phyloP scores from a whole-genome alignment of 768 basidiomycete species.

The Xerocomellus intermedius region DNA sequence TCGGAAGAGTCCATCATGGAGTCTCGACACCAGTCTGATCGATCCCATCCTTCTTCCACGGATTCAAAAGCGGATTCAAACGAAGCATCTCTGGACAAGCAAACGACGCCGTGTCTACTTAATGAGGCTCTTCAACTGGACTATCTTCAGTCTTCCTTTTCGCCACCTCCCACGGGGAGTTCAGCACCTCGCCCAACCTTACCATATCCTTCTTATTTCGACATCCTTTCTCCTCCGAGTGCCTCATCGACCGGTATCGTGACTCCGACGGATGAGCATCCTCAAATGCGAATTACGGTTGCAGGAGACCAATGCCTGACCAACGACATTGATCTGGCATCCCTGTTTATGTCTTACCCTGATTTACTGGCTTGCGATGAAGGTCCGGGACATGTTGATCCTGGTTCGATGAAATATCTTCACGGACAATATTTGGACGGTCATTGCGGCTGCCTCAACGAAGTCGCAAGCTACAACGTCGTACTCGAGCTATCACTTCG shows the following conservation, averaged over 20 bases:
- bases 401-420: slow-evolving; percentile 15
- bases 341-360: slow-evolving; percentile 40
- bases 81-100: slow-evolving; percentile 4
- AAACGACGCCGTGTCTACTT: neutral
- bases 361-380: slow-evolving; percentile 19
- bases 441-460: slow-evolving; percentile 60
- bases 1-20: slow-evolving; percentile 13
- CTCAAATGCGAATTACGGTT: slow-evolving; percentile 31
- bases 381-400: slow-evolving; percentile 5
- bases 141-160: slow-evolving; percentile 31
- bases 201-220: slow-evolving; percentile 19
- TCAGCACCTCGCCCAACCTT: slow-evolving; percentile 17
- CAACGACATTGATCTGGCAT: slow-evolving; percentile 42
- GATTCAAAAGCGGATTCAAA: slow-evolving; percentile 1
- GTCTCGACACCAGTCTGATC: slow-evolving; percentile 1
- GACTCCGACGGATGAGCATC: slow-evolving; percentile 48
- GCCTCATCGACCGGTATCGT: slow-evolving; percentile 35
- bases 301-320: slow-evolving; percentile 25
- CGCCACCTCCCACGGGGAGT: slow-evolving; percentile 32
- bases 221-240: slow-evolving; percentile 24
- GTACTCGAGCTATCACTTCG: slow-evolving; percentile 65
- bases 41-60: neutral
- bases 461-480: slow-evolving; percentile 52
- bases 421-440: slow-evolving; percentile 23
- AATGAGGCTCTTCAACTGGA: slow-evolving; percentile 17